Base-by-base conservation (phyloP, 768 basidiomycete genomes). In the Baorangia bicolor region DNA sequence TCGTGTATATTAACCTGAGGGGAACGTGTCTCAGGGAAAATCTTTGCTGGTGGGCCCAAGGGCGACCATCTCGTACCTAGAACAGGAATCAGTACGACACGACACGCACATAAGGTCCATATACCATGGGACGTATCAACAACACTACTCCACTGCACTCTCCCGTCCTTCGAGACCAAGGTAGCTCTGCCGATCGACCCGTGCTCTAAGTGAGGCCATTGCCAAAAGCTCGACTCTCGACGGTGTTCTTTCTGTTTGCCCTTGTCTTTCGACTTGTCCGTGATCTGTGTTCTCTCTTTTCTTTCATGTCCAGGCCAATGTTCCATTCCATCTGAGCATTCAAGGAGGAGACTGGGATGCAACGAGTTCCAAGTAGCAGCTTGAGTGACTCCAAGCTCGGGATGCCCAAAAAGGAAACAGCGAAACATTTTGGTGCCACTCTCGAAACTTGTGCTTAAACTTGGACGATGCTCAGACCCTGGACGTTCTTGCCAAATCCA, bases 281-380 rank as follows among this genome's bases (percentile, higher is more conserved):
- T 69, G 39, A 37, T 42, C 34, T 52, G 57, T 55, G 57, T 39
- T 39, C 35, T 60, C 55, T 68, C 65, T 39, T 51, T 62, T 69
- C 74, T 74, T 64, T 77, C 71, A 76, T 81, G 77, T 66, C 77
- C 72, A 37, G 87, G 87, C 87, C 88, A 90, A 70, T 76, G 77
- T 70, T 85, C 84, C 88, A 90, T 90, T 84, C 85, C 86, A 88
- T 85, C 77, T 72, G 74, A 73, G 43, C 44, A 47, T 40, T 53
- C 55, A 35, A 52, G 44, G 34, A 33, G 21, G 23, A 41, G 30
- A 21, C 27, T 8, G 12, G 9, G 13, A 21, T 66, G 71, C 44
- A 59, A 68, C 67, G 63, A 69, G 66, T 65, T 69, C 11, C 62
- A 63, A 54, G 55, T 49, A 47, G 52, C 60, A n/a, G n/a, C n/a